A percentile compares a stretch with the other conserved stretches of the same genome.
Conservation (phyloP, 2,329 filamentous ascomycete species). For the Diplodia scrobiculata region DNA sequence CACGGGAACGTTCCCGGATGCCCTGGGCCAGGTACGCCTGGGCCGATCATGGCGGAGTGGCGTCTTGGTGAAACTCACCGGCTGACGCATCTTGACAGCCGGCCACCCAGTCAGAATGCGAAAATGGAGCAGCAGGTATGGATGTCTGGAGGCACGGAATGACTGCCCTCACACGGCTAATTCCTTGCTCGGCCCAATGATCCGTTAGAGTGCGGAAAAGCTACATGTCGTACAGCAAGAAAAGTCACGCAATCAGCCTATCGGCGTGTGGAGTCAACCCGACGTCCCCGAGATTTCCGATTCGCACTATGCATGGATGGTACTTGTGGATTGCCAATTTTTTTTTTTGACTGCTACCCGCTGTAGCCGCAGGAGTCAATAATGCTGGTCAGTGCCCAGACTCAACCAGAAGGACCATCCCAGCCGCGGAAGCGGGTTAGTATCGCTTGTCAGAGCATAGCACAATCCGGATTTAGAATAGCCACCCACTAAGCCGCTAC, state of each 20-base stretch:
- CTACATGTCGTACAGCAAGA: constrained; percentile 12
- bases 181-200: neutral
- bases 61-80: constrained; percentile 10
- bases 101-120: neutral
- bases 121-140: neutral
- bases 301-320: constrained; percentile 13
- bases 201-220: constrained; percentile 4
- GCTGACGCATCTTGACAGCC: neutral
- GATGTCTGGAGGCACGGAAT: too few relatives aligned
- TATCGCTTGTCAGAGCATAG: constrained; percentile 1
- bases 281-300: constrained; percentile 15
- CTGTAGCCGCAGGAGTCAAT: constrained; percentile 3
- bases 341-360: neutral
- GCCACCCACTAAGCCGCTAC: neutral
- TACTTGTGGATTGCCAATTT: neutral
- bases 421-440: constrained; percentile 10
- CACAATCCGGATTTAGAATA: neutral
- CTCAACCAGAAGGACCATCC: neutral
- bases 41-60: neutral
- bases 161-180: neutral
- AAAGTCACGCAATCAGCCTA: constrained; percentile 16
- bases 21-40: neutral
- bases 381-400: neutral
- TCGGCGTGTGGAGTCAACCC: constrained; percentile 9
- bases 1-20: neutral